Conservation (phyloP, 2,329 filamentous ascomycete species). For the Aureobasidium zeae region DNA sequence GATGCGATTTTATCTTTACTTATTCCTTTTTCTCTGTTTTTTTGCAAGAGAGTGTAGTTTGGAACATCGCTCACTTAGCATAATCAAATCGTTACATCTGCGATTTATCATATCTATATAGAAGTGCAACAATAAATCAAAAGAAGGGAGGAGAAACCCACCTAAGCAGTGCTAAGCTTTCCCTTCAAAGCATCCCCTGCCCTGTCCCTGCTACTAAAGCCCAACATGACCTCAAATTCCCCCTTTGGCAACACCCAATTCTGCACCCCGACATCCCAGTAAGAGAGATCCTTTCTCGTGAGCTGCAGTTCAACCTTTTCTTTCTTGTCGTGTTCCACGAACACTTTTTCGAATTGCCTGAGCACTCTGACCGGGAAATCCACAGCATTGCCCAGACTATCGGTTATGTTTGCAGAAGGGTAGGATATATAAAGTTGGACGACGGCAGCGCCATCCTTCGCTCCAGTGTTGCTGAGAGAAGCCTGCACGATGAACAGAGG, state of each 20-base stretch:
- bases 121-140: too few species aligned
- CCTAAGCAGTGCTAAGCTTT: conserved; percentile 3
- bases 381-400: conserved; percentile 21
- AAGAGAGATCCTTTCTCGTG: conserved; percentile 29
- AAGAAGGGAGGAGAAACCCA: too few species aligned
- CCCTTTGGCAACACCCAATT: conserved; percentile 30
- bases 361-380: conserved; percentile 41
- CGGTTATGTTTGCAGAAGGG: conserved; percentile 23
- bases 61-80: too few species aligned
- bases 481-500: conserved; percentile 43
- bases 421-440: conserved; percentile 49
- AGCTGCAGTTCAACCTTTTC: conserved; percentile 23
- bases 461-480: conserved; percentile 54
- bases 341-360: conserved; percentile 37
- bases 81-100: too few species aligned
- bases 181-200: conserved; percentile 15
- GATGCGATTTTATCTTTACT: too few species aligned
- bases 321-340: conserved; percentile 22
- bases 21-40: too few species aligned
- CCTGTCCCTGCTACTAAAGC: conserved; percentile 25
- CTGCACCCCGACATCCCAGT: conserved; percentile 29
- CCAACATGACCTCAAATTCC: conserved; percentile 25
- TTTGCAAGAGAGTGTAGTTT: too few species aligned
- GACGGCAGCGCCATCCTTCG: conserved; percentile 42
- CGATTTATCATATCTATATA: too few species aligned